Percentiles rank a stretch among this genome's conserved stretches.
Conservation (phyloP, 441 rosid species). For the Eutrema salsugineum region DNA sequence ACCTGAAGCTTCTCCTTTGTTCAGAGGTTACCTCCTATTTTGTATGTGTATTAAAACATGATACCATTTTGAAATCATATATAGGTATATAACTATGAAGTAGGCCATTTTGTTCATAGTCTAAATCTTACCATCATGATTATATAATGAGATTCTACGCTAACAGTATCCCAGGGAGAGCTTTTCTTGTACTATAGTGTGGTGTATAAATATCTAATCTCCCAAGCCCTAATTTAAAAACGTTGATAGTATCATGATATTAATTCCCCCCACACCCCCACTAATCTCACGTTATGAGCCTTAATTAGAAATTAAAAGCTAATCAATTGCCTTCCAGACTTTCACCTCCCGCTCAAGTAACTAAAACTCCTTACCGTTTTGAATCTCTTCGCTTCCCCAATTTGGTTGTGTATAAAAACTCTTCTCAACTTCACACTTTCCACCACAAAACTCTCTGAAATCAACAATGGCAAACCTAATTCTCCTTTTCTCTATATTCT, state of each 20-base stretch:
- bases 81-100: neutral
- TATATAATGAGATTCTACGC: neutral
- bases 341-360: neutral
- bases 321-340: neutral
- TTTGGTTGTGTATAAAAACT: neutral
- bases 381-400: conserved; percentile 1
- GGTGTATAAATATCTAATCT: neutral
- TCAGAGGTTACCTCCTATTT: neutral
- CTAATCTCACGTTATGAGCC: neutral
- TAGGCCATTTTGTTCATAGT: neutral
- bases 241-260: neutral
- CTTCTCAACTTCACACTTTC: neutral
- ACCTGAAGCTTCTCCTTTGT: conserved; percentile 6
- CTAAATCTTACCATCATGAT: neutral
- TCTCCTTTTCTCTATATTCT: neutral
- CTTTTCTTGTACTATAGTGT: neutral
- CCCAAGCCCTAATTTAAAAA: neutral
- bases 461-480: neutral
- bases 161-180: neutral
- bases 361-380: conserved; percentile 10
- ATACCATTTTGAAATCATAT: neutral
- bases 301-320: conserved; percentile 12
- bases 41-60: neutral
- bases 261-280: conserved; percentile 7
- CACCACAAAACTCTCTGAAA: neutral